Base-by-base conservation (phyloP, 768 basidiomycete genomes). In the Trametes meyenii region DNA sequence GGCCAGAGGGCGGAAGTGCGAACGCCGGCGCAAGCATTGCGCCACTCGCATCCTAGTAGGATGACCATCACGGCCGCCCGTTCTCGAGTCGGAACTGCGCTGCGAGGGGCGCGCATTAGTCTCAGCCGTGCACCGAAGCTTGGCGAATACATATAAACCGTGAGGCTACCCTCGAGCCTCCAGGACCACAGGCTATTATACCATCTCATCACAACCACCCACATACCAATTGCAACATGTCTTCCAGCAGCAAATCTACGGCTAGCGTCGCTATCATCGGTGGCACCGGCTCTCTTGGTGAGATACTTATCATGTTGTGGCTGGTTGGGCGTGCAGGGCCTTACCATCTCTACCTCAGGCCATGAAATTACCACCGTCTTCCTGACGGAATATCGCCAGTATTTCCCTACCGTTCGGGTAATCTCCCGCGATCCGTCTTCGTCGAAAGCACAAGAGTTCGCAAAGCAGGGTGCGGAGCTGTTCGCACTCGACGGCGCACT, bases 401-500 rank as follows among this genome's bases (percentile, higher is more conserved):
- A 58, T 44, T 68, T 71, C 63, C 39, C 61, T 16, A 17, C 43
- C 21, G 54, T 71, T 21, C 53, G 65, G 24, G 53, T 62, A 43
- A 42, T 67, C 40, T 62, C 58, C 3, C 65, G 69, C 16, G 60
- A 66, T 46, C 56, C 58, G 13, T 39, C 46, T n/a, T 60, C 67
- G 2, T 23, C 17, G 44, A 50, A 16, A 42, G 42, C 17, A 48
- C 67, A 66, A 36, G 62, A 45, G 4, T 56, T 69, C 13, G 61
- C 59, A 13, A 36, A 21, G 19, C 40, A 58, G 13, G 70, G 70
- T 16, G 70, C 65, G 1, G 62, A 66, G 52, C 29, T 69, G 8
- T 21, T 54, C 43, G 35, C 24, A 17, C 29, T 69, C 23, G 46
- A 61, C 26, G 48, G 33, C 38, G 35, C 55, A 38, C 38, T 64